These are phyloP conservation scores for Saturnispora kantuleensis DNA, from an alignment of 805 yeast genomes.

Conservation along the genomic window DNA sequence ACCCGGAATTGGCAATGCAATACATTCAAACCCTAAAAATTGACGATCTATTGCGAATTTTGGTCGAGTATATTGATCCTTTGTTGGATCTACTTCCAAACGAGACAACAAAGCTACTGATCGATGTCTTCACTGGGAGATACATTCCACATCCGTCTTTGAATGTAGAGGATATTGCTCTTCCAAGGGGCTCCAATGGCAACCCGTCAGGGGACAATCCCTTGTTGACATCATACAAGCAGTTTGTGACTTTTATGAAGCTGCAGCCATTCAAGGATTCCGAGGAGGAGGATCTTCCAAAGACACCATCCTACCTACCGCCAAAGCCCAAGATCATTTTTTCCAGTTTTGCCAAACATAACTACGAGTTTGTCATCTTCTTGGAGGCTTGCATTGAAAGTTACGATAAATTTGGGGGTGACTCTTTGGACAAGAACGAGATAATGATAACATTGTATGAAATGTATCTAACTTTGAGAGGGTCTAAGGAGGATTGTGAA, in stretches of 20 bases:
- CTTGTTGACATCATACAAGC: constrained; percentile 48
- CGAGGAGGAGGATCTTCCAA: constrained; percentile 8
- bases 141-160: constrained; percentile 38
- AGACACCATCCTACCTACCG: constrained; percentile 67
- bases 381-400: constrained; percentile 83
- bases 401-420: constrained; percentile 68
- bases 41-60: constrained; percentile 66
- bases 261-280: constrained; percentile 5
- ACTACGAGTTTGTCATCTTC: constrained; percentile 82
- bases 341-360: constrained; percentile 76
- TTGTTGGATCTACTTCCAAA: constrained; percentile 63
- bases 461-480: constrained; percentile 50
- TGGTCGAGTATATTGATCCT: constrained; percentile 42
- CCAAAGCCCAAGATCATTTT: constrained; percentile 85
- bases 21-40: constrained; percentile 61
- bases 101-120: constrained; percentile 71
- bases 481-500: constrained; percentile 22
- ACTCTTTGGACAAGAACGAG: constrained; percentile 57
- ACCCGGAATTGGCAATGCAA: constrained; percentile 47
- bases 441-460: constrained; percentile 74
- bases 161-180: constrained; percentile 12
- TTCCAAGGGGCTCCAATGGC: constrained; percentile 11
- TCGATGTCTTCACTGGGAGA: constrained; percentile 82
- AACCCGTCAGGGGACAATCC: constrained; percentile 27
- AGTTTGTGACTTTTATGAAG: constrained; percentile 25